phyloP scores from a whole-genome alignment of 345 rosid genomes.

The Lepidium didymum region DNA sequence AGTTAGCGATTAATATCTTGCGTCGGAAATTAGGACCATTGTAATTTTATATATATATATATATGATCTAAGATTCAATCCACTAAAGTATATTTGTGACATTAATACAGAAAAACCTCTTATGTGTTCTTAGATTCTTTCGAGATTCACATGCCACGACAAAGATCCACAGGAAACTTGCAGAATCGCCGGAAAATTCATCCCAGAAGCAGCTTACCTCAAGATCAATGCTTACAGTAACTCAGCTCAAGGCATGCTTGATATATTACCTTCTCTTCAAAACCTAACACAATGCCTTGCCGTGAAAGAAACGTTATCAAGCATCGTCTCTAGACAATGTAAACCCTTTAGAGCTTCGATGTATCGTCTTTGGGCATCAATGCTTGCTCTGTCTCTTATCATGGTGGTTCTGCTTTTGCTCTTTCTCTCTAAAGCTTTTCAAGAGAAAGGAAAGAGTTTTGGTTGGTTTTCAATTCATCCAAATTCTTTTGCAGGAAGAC shows the following conservation, averaged over 20 bases:
- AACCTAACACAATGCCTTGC: constrained; percentile 40
- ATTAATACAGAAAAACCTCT: background rate
- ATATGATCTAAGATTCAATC: too few relatives aligned
- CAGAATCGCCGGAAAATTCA: constrained; percentile 35
- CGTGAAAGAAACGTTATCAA: constrained; percentile 39
- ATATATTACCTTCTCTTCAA: constrained; percentile 45
- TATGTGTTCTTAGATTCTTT: constrained; percentile 34
- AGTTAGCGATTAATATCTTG: too few relatives aligned
- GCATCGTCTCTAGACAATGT: constrained; percentile 40
- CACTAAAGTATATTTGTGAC: too few relatives aligned
- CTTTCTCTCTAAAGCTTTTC: constrained; percentile 40
- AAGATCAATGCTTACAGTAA: constrained; percentile 42
- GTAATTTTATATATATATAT: too few relatives aligned
- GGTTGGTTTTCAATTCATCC: constrained; percentile 34
- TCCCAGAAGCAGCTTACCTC: constrained; percentile 30
- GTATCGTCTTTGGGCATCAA: constrained; percentile 42
- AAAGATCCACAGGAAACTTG: constrained; percentile 32
- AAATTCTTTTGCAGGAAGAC: constrained; percentile 4
- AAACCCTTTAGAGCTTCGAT: constrained; percentile 33
- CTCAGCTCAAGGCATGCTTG: constrained; percentile 40
- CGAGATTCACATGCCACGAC: constrained; percentile 42
- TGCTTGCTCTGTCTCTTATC: constrained; percentile 41
- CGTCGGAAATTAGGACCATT: too few relatives aligned
- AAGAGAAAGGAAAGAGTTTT: constrained; percentile 38
- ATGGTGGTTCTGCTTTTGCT: constrained; percentile 39